Conservation (phyloP, 495 filamentous ascomycete species). For the Cladorrhinum samala region DNA sequence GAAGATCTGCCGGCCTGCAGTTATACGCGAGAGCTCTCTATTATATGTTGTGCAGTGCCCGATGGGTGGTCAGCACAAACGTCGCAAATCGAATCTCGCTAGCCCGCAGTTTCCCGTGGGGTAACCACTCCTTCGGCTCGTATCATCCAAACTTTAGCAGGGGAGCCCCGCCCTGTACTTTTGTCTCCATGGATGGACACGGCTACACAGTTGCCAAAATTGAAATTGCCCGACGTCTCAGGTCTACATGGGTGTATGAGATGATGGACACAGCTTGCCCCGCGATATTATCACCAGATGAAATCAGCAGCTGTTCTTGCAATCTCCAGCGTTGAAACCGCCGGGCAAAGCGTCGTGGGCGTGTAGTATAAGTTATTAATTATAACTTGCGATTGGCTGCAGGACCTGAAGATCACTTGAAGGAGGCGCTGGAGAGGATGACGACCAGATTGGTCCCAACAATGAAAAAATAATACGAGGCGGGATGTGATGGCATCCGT, state of each 20-base stretch:
- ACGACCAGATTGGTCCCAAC: not conserved
- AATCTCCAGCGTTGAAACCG: too few relatives aligned
- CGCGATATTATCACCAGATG: too few relatives aligned
- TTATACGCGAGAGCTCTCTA: constrained; percentile 1
- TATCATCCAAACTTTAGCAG: not conserved
- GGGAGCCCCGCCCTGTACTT: not conserved
- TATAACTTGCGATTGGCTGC: too few relatives aligned
- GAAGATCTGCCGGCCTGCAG: not conserved
- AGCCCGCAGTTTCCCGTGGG: constrained; percentile 23
- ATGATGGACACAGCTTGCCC: not conserved
- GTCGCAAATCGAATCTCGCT: constrained; percentile 25
- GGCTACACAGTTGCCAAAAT: not conserved
- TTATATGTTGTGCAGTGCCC: too few relatives aligned
- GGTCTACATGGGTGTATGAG: not conserved
- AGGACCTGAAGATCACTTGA: not conserved
- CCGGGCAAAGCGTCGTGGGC: too few relatives aligned
- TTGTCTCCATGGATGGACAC: not conserved
- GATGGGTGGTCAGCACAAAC: constrained; percentile 8
- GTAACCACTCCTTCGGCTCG: constrained; percentile 5
- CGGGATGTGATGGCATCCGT: not conserved
- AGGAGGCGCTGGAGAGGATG: not conserved
- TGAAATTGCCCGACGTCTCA: not conserved
- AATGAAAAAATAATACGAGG: not conserved
- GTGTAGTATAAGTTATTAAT: too few relatives aligned
- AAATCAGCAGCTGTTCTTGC: too few relatives aligned